A percentile compares a stretch with the other conserved stretches of the same genome.
phyloP scores from a whole-genome alignment of 1,139 yeast genomes.

The Magnusiomyces sp. region DNA sequence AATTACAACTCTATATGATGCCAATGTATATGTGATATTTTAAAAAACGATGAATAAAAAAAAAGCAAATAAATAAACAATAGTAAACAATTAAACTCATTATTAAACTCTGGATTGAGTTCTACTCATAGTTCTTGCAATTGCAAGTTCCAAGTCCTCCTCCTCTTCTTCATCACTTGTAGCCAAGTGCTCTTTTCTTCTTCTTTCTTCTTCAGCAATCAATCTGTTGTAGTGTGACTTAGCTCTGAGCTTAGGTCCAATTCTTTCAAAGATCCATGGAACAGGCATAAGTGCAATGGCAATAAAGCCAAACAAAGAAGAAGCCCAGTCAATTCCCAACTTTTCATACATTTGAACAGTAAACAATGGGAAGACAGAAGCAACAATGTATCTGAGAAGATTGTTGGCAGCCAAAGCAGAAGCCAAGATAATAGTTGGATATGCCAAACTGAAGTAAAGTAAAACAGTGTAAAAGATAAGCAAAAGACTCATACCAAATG shows the following conservation, averaged over 20 bases:
- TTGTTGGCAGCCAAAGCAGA: conserved; percentile 78
- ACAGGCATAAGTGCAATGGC: conserved; percentile 53
- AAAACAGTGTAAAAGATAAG: conserved; percentile 63
- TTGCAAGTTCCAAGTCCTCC: background rate
- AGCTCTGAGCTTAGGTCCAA: conserved; percentile 52
- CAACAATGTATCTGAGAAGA: conserved; percentile 55
- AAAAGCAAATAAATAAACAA: no score
- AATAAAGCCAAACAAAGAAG: conserved; percentile 48
- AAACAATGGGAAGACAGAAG: conserved; percentile 73
- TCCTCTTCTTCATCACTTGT: background rate
- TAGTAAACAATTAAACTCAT: background rate
- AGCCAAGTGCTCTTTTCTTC: background rate
- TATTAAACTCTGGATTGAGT: background rate
- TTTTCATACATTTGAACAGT: conserved; percentile 48
- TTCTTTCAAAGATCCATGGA: conserved; percentile 51
- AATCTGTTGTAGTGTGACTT: conserved; percentile 8
- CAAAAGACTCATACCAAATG: conserved; percentile 69
- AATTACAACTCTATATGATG: no score
- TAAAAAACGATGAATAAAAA: no score
- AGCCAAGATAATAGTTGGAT: conserved; percentile 66
- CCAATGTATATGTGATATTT: no score
- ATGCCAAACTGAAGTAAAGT: conserved; percentile 58
- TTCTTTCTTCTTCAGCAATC: conserved; percentile 6
- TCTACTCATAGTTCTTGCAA: background rate
- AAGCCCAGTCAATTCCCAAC: conserved; percentile 60